Conservation (phyloP, 345 rosid species). For the Rubroshorea leprosula region DNA sequence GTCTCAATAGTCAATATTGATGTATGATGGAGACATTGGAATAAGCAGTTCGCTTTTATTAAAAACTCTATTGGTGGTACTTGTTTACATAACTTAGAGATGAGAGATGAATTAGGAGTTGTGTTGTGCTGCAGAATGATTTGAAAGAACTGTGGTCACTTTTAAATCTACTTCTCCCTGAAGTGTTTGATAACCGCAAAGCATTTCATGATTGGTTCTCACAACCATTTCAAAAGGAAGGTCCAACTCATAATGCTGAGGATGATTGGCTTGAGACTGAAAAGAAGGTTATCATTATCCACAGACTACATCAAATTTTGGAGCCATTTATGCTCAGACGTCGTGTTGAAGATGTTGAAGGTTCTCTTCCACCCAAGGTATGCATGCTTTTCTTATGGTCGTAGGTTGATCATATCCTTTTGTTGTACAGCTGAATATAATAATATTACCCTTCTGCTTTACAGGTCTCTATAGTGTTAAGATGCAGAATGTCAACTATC, state of each 20-base stretch:
- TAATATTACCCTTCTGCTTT: slow-evolving; percentile 21
- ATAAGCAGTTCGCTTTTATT: neutral
- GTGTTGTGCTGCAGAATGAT: slow-evolving; percentile 67
- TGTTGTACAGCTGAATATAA: slow-evolving; percentile 22
- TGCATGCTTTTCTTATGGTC: slow-evolving; percentile 19
- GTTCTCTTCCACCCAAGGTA: slow-evolving; percentile 99
- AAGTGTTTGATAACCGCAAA: slow-evolving; percentile 97
- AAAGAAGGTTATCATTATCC: slow-evolving; percentile 96
- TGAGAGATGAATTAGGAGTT: slow-evolving; percentile 2
- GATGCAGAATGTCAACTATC: slow-evolving; percentile 95
- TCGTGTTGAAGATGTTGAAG: slow-evolving; percentile 99
- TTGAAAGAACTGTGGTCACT: slow-evolving; percentile 99
- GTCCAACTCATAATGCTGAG: slow-evolving; percentile 69
- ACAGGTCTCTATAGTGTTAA: slow-evolving; percentile 89
- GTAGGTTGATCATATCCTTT: neutral
- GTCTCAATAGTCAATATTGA: too few species aligned
- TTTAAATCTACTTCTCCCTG: slow-evolving; percentile 95
- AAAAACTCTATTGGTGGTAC: too few species aligned
- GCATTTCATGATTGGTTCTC: slow-evolving; percentile 99
- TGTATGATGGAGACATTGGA: neutral
- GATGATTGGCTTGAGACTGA: slow-evolving; percentile 99
- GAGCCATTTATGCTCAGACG: slow-evolving; percentile 99
- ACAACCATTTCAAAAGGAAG: slow-evolving; percentile 95
- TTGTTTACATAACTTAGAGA: neutral
- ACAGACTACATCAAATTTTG: slow-evolving; percentile 97